Base-by-base conservation (phyloP, 208 protist species). In the Leishmania amazonensis region DNA sequence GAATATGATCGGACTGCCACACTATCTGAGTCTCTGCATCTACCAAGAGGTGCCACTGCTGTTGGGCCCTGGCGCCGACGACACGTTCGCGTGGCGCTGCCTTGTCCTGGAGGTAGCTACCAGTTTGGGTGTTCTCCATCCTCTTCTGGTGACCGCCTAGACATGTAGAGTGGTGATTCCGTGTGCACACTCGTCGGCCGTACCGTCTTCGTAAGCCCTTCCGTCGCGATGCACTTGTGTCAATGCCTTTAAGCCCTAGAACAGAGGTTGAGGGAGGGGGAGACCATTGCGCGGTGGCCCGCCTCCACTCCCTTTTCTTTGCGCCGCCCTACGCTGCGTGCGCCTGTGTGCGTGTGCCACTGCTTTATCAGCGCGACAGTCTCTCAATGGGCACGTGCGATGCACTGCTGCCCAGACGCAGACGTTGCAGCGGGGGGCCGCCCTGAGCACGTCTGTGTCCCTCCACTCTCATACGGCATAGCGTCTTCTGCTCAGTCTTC, bases 101-200 rank as follows among this genome's bases (percentile, higher is more conserved):
- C 80, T 88, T 60, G 87, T 95, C n/a, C 79, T 96, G 64, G 84
- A 91, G 7, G 85, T 89, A 6, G 83, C 83, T 28, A 67, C 57
- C 7, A 71, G 82, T 54, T 84, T 96, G 7, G 87, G 83, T 28
- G 93, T 96, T 58, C 80, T 95, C 49, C 93, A 95, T 60, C 93
- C 93, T 1, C 81, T 91, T 45, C 76, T 96, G 31, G 40, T 35
- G 21, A 9, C 2, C 17, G 62, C 81, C 42, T 74, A 76, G 51
- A 17, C 38, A 1, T 49, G 21, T 8, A 40, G 45, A n/a, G 64
- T 49, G 3, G 24, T n/a, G 31, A 53, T 45, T 57, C 13, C 19
- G 24, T 28, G 21, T 42, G 31, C 49, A n/a, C 21, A 15, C 11
- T 19, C 19, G 38, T 35, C 9, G 57, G 38, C 3, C 31, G 51